Evolutionary conservation across 257 asterid species (phyloP), one percentile per base, ranked within the genome.

Genomic region (Leptodermis oblonga): DNA sequence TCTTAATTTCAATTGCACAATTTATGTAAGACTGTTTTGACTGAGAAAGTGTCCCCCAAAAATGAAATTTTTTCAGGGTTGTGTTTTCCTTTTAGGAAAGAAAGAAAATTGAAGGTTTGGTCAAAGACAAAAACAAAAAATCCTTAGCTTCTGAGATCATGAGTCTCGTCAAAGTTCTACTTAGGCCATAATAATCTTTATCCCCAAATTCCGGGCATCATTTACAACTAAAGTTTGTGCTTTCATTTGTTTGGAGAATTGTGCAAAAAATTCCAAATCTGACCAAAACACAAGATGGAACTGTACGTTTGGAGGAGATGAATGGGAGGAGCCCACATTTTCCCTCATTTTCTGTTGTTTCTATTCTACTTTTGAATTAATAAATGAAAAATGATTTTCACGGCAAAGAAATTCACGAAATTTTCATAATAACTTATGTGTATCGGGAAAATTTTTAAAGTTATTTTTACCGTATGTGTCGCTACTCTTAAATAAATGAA

Each of bases 171-270:
- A 80, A 80, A 77, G 78, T 77, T 81, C 79, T 53, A n/a, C 56
- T 69, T 48, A 67, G 79, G 75, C 72, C 77, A 80, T 71, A 79
- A 58, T 68, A 72, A 78, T 82, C 78, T 56, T 76, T 82, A 69
- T 54, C 86, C 83, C 76, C 54, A 81, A 91, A 87, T 83, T 77
- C 96, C 84, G 97, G 95, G 78, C 65, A 75, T 83, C 93, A 90
- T 78, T 79, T 80, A 69, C 63, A 65, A 46, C 70, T 60, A 85
- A 88, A 85, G 88, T 74, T 74, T 65, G 86, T 86, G 76, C 71
- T 63, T 72, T 68, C 77, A n/a, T n/a, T n/a, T 45, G 52, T 84
- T 88, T 77, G 97, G 76, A 80, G 79, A 82, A 70, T 4, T 77
- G 96, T 86, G 94, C 86, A 83, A 78, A 88, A 84, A 84, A 83